These are phyloP conservation scores for Ampelocalamus luodianensis DNA, from an alignment of 176 grass and related monocot genomes.

Conservation along the genomic window DNA sequence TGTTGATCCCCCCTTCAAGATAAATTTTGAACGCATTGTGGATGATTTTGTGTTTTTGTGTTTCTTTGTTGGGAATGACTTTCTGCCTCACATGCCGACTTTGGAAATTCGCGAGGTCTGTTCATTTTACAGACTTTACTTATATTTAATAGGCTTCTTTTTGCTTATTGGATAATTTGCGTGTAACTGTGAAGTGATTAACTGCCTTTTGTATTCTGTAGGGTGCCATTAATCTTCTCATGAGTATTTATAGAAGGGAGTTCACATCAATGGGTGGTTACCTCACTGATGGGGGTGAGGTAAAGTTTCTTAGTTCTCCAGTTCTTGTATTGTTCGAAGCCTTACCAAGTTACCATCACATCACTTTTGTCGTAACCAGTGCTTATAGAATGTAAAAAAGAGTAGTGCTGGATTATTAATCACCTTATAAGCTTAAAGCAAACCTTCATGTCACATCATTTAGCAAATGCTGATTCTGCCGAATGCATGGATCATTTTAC, in stretches of 20 bases:
- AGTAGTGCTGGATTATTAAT: conserved; percentile 4
- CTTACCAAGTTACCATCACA: not conserved
- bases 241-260: conserved; percentile 87
- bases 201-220: conserved; percentile 51
- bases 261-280: conserved; percentile 92
- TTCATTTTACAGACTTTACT: conserved; percentile 16
- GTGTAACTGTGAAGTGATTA: conserved; percentile 9
- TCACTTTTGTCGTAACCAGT: not conserved
- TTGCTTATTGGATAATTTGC: conserved; percentile 7
- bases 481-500: not conserved
- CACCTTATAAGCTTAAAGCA: conserved; percentile 4
- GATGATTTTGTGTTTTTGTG: conserved; percentile 99
- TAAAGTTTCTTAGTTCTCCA: conserved; percentile 52
- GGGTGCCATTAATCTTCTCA: conserved; percentile 94
- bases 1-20: conserved; percentile 81
- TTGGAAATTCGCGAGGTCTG: conserved; percentile 98
- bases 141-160: conserved; percentile 1
- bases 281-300: conserved; percentile 89
- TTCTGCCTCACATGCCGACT: conserved; percentile 96
- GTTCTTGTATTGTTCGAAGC: conserved; percentile 33
- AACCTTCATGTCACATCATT: not conserved
- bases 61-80: conserved; percentile 99
- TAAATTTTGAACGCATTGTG: conserved; percentile 87
- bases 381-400: conserved; percentile 27
- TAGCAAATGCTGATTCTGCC: not conserved